phyloP scores from a whole-genome alignment of 2,329 filamentous ascomycete genomes.

The Alternaria metachromatica region DNA sequence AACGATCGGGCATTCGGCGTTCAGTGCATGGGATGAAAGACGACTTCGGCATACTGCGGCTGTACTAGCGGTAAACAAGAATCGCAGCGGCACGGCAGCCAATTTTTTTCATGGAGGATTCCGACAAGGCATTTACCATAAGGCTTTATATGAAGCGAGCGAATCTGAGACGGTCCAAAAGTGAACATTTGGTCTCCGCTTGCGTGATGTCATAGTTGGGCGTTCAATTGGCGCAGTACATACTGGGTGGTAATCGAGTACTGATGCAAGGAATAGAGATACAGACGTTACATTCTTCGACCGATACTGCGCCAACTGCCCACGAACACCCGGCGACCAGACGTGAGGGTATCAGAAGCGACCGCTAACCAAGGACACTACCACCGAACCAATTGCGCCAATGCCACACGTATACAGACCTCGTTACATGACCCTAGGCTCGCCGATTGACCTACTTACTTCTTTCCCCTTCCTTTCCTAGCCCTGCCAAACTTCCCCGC shows the following conservation, averaged over 20 bases:
- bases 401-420: not conserved
- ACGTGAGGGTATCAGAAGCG: conserved; percentile 12
- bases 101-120: conserved; percentile 49
- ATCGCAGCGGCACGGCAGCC: conserved; percentile 43
- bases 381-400: conserved; percentile 3
- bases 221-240: conserved; percentile 30
- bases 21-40: conserved; percentile 52
- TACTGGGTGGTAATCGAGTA: conserved; percentile 30
- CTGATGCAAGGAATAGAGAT: conserved; percentile 42
- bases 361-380: conserved; percentile 6
- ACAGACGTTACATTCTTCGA: conserved; percentile 26
- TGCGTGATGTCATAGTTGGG: conserved; percentile 44
- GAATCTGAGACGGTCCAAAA: conserved; percentile 52
- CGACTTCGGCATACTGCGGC: conserved; percentile 49
- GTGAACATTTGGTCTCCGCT: conserved; percentile 43
- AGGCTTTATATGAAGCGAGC: conserved; percentile 50
- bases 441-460: conserved; percentile 10
- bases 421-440: not conserved
- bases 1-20: conserved; percentile 47
- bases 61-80: conserved; percentile 48
- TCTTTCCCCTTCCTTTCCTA: conserved; percentile 38
- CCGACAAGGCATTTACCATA: conserved; percentile 50
- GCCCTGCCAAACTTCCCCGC: conserved; percentile 34
- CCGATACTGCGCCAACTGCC: conserved; percentile 20
- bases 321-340: conserved; percentile 3